A percentile compares a stretch with the other conserved stretches of the same genome.
Evolutionary conservation across 768 basidiomycete species (phyloP).

Genomic region (Calocera cornea): DNA sequence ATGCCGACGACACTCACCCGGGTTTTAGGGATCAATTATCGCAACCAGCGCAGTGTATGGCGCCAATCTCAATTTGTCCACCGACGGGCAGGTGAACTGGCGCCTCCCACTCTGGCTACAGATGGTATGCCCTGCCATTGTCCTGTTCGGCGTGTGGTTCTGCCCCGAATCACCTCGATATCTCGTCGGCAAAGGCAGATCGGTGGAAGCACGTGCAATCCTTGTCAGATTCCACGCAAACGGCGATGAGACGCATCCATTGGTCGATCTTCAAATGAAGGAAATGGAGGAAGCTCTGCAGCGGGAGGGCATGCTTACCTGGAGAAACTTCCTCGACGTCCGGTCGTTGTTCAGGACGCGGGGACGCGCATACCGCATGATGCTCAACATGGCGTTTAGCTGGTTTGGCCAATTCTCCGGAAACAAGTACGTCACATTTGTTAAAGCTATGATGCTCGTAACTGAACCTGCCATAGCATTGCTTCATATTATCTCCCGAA

Average conservation of each 20-base stretch:
- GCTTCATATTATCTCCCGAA: conserved; percentile 30
- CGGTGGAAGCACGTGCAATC: conserved; percentile 34
- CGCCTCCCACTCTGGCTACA: background rate
- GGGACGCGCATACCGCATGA: conserved; percentile 39
- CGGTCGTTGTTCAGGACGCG: conserved; percentile 31
- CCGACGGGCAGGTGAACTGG: background rate
- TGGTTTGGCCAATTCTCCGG: conserved; percentile 8
- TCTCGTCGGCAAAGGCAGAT: conserved; percentile 40
- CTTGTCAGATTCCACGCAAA: conserved; percentile 49
- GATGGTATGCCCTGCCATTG: background rate
- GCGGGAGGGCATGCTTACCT: conserved; percentile 33
- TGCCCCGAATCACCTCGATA: background rate
- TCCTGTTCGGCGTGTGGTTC: background rate
- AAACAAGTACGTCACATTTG: background rate
- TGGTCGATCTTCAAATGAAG: background rate
- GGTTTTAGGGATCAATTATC: background rate
- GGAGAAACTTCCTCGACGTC: conserved; percentile 19
- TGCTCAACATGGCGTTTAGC: conserved; percentile 23
- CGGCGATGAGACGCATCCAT: conserved; percentile 20
- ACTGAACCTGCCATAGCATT: background rate
- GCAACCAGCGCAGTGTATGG: background rate
- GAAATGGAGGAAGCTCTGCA: conserved; percentile 1
- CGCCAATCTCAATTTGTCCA: background rate
- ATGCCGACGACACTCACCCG: too few species aligned
- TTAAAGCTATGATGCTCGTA: background rate